Conservation (phyloP, 2,329 filamentous ascomycete species). For the Teratosphaeria pseudoeucalypti region DNA sequence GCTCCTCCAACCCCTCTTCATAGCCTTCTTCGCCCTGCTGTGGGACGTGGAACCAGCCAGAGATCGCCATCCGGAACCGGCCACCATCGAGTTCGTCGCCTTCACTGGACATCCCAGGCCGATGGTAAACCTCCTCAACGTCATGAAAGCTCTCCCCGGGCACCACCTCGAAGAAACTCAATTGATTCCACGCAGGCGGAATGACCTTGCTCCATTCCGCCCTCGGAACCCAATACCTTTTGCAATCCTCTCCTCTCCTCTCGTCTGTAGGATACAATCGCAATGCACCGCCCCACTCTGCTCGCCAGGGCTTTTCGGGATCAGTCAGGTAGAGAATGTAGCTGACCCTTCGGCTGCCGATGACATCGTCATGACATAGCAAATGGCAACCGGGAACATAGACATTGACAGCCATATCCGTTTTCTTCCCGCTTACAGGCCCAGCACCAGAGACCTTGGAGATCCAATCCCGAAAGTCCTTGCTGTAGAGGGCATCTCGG, state of each 20-base stretch:
- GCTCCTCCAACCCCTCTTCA: slow-evolving; percentile 77
- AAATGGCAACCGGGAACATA: slow-evolving; percentile 95
- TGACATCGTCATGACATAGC: slow-evolving; percentile 96
- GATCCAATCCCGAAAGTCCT: slow-evolving; percentile 79
- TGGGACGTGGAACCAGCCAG: slow-evolving; percentile 97
- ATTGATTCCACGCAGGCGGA: slow-evolving; percentile 91
- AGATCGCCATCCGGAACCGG: slow-evolving; percentile 90
- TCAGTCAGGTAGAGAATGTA: slow-evolving; percentile 96
- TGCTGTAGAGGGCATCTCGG: slow-evolving; percentile 90
- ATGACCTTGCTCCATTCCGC: slow-evolving; percentile 74
- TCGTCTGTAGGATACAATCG: slow-evolving; percentile 69
- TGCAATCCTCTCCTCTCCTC: slow-evolving; percentile 51
- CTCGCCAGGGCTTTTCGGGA: slow-evolving; percentile 80
- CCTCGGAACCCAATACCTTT: slow-evolving; percentile 66
- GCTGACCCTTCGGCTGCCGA: slow-evolving; percentile 89
- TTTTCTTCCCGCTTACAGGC: slow-evolving; percentile 81
- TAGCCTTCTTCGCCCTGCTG: slow-evolving; percentile 90
- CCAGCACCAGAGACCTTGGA: slow-evolving; percentile 78
- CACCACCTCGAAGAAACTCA: slow-evolving; percentile 96
- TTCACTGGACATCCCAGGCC: slow-evolving; percentile 14
- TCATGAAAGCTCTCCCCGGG: slow-evolving; percentile 99
- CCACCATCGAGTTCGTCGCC: slow-evolving; percentile 52
- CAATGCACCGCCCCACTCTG: slow-evolving; percentile 85
- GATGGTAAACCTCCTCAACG: slow-evolving; percentile 90
- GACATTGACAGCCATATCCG: slow-evolving; percentile 98